Evolutionary conservation across 305 asterid species (phyloP), one percentile per base, ranked within the genome.

Genomic region (Plantago coronopus): DNA sequence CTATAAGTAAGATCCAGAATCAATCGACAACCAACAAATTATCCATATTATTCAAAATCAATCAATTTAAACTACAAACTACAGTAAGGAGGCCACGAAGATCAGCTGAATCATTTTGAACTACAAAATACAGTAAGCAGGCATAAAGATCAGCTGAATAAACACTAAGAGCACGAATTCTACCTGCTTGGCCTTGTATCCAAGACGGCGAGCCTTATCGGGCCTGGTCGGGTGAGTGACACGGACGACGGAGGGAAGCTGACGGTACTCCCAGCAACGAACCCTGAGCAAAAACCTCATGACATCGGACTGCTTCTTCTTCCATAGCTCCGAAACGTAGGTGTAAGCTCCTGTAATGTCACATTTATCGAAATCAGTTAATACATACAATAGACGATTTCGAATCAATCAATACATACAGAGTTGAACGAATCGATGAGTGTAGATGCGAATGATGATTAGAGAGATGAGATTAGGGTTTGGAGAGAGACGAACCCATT

Each of bases 101-200:
- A n/a, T n/a, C n/a, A n/a, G n/a, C n/a, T n/a, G n/a, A 50, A 3
- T 10, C 37, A 21, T 2, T 21, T 9, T 3, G 3, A 11, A 3
- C 29, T 53, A 7, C 29, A 7, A 3, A 21, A 2, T n/a, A 3
- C 42, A 2, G 29, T 5, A 2, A 25, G 29, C 5, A 25, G 5
- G 5, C 29, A 25, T 25, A 2, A n/a, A 25, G 29, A 25, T 25
- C 29, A 25, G 29, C 29, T 19, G 13, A 8, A 4, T 16, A 23
- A 45, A 20, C 1, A 54, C 2, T 22, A 13, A 37, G 4, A 19
- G 16, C 8, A 15, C 13, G 1, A 20, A 14, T 22, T 11, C 17
- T 23, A 61, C 72, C 59, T 68, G 72, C 56, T 68, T 68, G n/a
- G 72, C 67, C 58, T 68, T 68, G 57, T 68, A 68, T 8, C 72